phyloP scores from a whole-genome alignment of 2,329 filamentous ascomycete genomes.

The Penicillium verrucosum region DNA sequence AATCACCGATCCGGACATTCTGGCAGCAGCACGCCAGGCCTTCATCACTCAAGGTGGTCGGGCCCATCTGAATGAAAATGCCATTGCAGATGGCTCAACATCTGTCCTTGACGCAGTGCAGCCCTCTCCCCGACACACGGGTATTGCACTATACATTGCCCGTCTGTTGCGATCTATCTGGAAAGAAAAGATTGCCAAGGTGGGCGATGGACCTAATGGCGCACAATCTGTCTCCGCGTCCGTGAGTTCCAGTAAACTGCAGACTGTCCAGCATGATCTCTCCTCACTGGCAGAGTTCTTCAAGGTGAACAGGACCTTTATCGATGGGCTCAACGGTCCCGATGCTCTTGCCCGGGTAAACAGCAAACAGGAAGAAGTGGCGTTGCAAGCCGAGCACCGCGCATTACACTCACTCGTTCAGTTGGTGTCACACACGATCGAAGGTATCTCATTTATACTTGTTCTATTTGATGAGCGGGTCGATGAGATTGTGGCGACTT shows the following conservation, averaged over 20 bases:
- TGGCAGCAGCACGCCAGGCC: conserved; percentile 70
- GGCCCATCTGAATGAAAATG: conserved; percentile 77
- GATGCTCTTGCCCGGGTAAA: conserved; percentile 74
- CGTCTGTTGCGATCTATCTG: conserved; percentile 86
- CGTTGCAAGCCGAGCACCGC: conserved; percentile 89
- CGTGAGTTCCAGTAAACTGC: conserved; percentile 65
- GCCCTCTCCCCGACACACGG: conserved; percentile 85
- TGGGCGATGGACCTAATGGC: conserved; percentile 54
- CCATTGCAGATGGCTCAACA: conserved; percentile 56
- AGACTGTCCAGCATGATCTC: conserved; percentile 74
- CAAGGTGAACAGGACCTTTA: conserved; percentile 80
- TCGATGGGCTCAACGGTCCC: conserved; percentile 89
- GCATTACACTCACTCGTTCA: conserved; percentile 82
- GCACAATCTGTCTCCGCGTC: conserved; percentile 64
- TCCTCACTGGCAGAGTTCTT: conserved; percentile 78
- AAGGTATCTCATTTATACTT: conserved; percentile 92
- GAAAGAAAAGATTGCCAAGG: conserved; percentile 70
- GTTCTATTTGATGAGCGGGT: conserved; percentile 93
- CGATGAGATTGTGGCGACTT: conserved; percentile 75
- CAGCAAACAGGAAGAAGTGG: conserved; percentile 85
- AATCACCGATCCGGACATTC: conserved; percentile 76
- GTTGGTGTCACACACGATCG: conserved; percentile 84
- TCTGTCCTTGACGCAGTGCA: conserved; percentile 76
- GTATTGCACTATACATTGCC: conserved; percentile 80
- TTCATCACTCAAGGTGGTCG: conserved; percentile 93